Evolutionary conservation across 495 filamentous ascomycete genomes (phyloP).

Genomic region (Apodospora peruviana): DNA sequence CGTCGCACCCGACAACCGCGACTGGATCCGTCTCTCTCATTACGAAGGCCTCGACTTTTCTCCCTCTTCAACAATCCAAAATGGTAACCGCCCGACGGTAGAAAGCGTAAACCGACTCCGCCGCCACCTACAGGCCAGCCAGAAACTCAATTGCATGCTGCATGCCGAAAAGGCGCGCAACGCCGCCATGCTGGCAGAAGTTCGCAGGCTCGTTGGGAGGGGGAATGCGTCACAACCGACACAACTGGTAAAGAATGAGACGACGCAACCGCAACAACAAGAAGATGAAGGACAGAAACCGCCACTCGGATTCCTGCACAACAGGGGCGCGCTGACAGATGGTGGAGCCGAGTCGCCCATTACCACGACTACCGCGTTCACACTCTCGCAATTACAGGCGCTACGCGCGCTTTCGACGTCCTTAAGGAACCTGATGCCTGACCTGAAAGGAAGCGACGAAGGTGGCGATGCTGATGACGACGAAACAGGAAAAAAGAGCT

Average conservation of each 20-base stretch:
- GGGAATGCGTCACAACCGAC: neutral
- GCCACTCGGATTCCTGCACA: slow-evolving; percentile 48
- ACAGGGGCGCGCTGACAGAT: slow-evolving; percentile 33
- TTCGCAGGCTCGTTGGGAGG: slow-evolving; percentile 50
- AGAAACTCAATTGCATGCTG: slow-evolving; percentile 70
- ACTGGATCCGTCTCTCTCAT: slow-evolving; percentile 77
- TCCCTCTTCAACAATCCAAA: neutral
- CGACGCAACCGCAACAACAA: slow-evolving; percentile 17
- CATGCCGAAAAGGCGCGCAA: slow-evolving; percentile 73
- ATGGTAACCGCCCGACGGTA: slow-evolving; percentile 45
- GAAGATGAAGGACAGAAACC: slow-evolving; percentile 17
- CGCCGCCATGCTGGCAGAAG: slow-evolving; percentile 59
- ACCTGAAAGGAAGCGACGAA: slow-evolving; percentile 37
- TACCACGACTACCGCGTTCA: slow-evolving; percentile 73
- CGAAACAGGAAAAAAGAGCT: slow-evolving; percentile 30
- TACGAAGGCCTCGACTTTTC: slow-evolving; percentile 57
- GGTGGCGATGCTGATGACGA: slow-evolving; percentile 20
- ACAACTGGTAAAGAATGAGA: neutral
- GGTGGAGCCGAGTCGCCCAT: slow-evolving; percentile 46
- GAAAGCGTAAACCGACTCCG: slow-evolving; percentile 66
- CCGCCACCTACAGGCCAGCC: slow-evolving; percentile 72
- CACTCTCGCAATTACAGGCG: slow-evolving; percentile 72
- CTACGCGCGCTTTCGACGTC: slow-evolving; percentile 60
- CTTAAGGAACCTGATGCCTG: slow-evolving; percentile 55
- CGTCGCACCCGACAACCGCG: slow-evolving; percentile 61